Evolutionary conservation across 2,329 filamentous ascomycete genomes (phyloP).

Genomic region (Colletotrichum lupini): DNA sequence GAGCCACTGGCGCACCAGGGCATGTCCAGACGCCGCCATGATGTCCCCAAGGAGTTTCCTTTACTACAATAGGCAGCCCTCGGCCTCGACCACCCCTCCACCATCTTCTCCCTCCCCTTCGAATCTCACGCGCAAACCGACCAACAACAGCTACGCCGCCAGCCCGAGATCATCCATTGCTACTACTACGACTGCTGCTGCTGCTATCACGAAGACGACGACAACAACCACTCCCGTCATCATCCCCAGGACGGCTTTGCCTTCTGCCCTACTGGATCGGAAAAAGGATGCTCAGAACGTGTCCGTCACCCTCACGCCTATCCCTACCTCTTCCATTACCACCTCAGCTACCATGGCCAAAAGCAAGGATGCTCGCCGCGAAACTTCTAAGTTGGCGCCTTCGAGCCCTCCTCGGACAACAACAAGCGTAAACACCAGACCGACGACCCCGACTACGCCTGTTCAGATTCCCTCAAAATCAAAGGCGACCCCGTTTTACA

Average conservation of each 20-base stretch:
- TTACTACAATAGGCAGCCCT: constrained; percentile 38
- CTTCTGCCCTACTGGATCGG: constrained; percentile 34
- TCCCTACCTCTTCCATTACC: constrained; percentile 31
- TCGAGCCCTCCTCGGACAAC: constrained; percentile 37
- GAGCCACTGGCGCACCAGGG: constrained; percentile 34
- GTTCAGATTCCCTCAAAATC: constrained; percentile 65
- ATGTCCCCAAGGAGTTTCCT: constrained; percentile 39
- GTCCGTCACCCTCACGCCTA: constrained; percentile 34
- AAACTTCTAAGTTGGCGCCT: constrained; percentile 36
- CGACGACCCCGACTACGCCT: constrained; percentile 55
- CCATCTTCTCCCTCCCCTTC: constrained; percentile 11
- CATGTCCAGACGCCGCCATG: constrained; percentile 36
- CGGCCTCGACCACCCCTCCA: constrained; percentile 24
- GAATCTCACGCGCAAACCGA: constrained; percentile 15
- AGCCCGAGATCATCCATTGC: not conserved
- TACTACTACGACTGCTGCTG: not conserved
- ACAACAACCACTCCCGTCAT: constrained; percentile 1
- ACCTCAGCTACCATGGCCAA: constrained; percentile 36
- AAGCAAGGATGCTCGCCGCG: constrained; percentile 36
- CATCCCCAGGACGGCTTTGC: constrained; percentile 31
- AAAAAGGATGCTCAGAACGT: constrained; percentile 38
- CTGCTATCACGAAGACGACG: not conserved
- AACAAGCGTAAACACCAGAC: constrained; percentile 35
- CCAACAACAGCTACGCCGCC: constrained; percentile 18
- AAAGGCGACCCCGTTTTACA: constrained; percentile 50